These are phyloP conservation scores for Lindgomyces ingoldianus DNA, from an alignment of 495 filamentous ascomycete species.

Conservation along the genomic window DNA sequence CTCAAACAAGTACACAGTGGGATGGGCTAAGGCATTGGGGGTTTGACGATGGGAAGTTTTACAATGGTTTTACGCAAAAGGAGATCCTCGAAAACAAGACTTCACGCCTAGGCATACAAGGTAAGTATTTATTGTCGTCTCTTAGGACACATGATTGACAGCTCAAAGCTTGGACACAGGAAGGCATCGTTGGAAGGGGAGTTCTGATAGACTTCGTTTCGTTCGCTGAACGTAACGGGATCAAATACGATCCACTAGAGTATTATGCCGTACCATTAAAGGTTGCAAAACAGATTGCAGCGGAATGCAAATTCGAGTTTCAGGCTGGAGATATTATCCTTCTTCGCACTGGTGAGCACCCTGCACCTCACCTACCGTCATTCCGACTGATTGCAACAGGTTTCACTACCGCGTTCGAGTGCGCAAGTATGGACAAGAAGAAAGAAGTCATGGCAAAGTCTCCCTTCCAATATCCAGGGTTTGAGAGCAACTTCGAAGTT, in stretches of 20 bases:
- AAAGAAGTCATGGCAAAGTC: constrained; percentile 24
- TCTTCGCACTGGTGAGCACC: constrained; percentile 16
- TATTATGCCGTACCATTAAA: constrained; percentile 20
- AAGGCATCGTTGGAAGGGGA: constrained; percentile 32
- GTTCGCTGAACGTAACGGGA: constrained; percentile 22
- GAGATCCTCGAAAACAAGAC: constrained; percentile 25
- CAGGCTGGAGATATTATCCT: constrained; percentile 33
- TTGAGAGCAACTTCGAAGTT: constrained; percentile 25
- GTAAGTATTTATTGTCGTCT: neutral
- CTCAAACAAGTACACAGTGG: constrained; percentile 34
- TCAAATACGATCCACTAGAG: constrained; percentile 26
- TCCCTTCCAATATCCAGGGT: constrained; percentile 29
- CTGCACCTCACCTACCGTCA: neutral
- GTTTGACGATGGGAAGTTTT: constrained; percentile 31
- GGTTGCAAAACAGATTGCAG: constrained; percentile 16
- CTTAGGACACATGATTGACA: constrained; percentile 1
- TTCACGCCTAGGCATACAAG: constrained; percentile 25
- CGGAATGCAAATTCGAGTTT: constrained; percentile 28
- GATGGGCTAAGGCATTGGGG: constrained; percentile 33
- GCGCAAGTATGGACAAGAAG: constrained; percentile 15
- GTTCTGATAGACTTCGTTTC: constrained; percentile 33
- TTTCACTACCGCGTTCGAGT: constrained; percentile 24
- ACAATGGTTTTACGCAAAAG: constrained; percentile 26
- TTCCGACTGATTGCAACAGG: constrained; percentile 2
- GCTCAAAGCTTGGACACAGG: constrained; percentile 24